Conservation (phyloP, 225 moss, liverwort and hornwort genomes). For the Bryum argenteum region DNA sequence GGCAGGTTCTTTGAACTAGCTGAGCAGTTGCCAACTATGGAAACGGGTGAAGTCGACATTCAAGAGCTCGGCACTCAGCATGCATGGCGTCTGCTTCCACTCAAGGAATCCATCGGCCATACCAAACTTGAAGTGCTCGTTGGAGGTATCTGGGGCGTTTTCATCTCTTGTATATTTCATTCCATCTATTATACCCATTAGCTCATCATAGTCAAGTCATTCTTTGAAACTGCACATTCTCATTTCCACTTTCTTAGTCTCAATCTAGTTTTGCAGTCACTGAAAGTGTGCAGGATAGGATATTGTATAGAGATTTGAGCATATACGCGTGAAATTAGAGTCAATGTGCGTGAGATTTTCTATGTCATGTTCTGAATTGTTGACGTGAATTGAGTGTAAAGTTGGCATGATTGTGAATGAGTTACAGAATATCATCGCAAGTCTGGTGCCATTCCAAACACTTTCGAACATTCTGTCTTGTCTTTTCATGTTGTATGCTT, state of each 20-base stretch:
- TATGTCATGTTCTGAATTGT: background rate
- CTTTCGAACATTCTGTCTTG: background rate
- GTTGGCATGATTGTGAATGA: background rate
- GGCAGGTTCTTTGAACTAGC: slow-evolving; percentile 52
- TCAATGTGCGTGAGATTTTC: too few species aligned
- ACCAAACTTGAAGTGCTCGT: slow-evolving; percentile 80
- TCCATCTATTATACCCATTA: slow-evolving; percentile 20
- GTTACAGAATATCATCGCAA: too few species aligned
- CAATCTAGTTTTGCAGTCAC: too few species aligned
- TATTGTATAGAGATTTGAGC: too few species aligned
- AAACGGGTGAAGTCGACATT: slow-evolving; percentile 75
- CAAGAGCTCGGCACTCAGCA: slow-evolving; percentile 78
- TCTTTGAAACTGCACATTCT: background rate
- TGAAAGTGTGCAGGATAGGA: too few species aligned
- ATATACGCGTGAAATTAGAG: too few species aligned
- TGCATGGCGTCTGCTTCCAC: slow-evolving; percentile 83
- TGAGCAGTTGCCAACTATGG: slow-evolving; percentile 69
- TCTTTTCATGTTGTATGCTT: background rate
- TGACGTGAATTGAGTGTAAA: background rate
- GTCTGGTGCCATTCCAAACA: background rate
- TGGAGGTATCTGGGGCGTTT: slow-evolving; percentile 75
- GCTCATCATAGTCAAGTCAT: background rate
- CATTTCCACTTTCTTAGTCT: background rate
- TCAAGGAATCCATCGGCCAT: slow-evolving; percentile 95
- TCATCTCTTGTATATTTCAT: slow-evolving; percentile 50